phyloP scores from a whole-genome alignment of 352 stramenopile species.

The Globisporangium paroecandrum region DNA sequence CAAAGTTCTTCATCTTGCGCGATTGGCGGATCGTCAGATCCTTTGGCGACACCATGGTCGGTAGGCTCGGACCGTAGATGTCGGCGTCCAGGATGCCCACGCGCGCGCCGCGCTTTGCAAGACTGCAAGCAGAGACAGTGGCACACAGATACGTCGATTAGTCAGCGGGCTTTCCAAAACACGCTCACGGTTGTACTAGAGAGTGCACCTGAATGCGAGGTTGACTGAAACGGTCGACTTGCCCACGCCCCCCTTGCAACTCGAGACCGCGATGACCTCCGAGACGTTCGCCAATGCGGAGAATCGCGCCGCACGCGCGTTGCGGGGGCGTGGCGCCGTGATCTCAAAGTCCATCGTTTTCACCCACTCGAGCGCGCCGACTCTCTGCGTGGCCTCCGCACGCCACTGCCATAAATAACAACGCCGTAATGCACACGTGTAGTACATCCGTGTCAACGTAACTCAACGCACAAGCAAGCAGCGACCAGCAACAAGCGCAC shows the following conservation, averaged over 20 bases:
- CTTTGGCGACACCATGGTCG: conserved; percentile 91
- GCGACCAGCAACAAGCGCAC: conserved; percentile 23
- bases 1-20: conserved; percentile 64
- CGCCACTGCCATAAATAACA: conserved; percentile 52
- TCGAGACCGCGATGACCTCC: conserved; percentile 89
- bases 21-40: conserved; percentile 71
- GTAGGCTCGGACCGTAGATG: conserved; percentile 98
- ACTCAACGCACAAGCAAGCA: background rate
- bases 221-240: conserved; percentile 99
- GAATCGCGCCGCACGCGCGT: conserved; percentile 63
- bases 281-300: conserved; percentile 77
- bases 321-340: conserved; percentile 55
- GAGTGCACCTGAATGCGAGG: conserved; percentile 88
- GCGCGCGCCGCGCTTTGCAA: conserved; percentile 85
- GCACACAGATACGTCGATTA: background rate
- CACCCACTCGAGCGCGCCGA: conserved; percentile 75
- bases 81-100: conserved; percentile 99
- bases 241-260: conserved; percentile 97
- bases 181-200: background rate
- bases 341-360: conserved; percentile 64
- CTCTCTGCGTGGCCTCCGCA: conserved; percentile 37
- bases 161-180: background rate
- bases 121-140: conserved; percentile 25
- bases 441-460: background rate
- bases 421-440: background rate